These are phyloP conservation scores for Pichia sp. DNA, from an alignment of 1,139 yeast species.

Conservation along the genomic window DNA sequence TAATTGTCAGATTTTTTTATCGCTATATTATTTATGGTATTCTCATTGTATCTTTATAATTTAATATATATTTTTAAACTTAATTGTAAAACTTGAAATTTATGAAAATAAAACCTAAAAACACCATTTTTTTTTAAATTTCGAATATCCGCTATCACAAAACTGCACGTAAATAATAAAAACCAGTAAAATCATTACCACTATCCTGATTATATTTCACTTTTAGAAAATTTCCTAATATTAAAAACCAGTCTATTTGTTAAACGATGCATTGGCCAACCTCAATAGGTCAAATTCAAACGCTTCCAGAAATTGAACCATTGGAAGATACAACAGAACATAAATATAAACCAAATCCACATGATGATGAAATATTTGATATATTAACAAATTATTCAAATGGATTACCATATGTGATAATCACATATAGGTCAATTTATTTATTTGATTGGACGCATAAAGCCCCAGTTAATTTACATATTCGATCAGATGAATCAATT, in stretches of 20 bases:
- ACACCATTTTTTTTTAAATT: background rate
- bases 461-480: slow-evolving; percentile 36
- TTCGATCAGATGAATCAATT: slow-evolving; percentile 34
- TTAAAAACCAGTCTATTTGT: background rate
- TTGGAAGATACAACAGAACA: slow-evolving; percentile 13
- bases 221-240: background rate
- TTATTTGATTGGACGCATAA: slow-evolving; percentile 33
- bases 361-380: slow-evolving; percentile 19
- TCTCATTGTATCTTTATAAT: slow-evolving; percentile 11
- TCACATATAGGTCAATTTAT: slow-evolving; percentile 30
- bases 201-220: background rate
- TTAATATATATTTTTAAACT: slow-evolving; percentile 3
- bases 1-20: slow-evolving; percentile 3
- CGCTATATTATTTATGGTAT: background rate
- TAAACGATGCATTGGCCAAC: slow-evolving; percentile 28
- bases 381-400: slow-evolving; percentile 5
- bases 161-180: background rate
- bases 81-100: background rate
- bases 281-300: slow-evolving; percentile 19
- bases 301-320: slow-evolving; percentile 23
- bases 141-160: background rate
- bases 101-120: background rate
- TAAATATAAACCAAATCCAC: slow-evolving; percentile 19
- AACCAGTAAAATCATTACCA: background rate
- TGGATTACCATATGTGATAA: slow-evolving; percentile 26